phyloP scores from a whole-genome alignment of 2,329 filamentous ascomycete genomes.

The Elsinoe fawcettii region DNA sequence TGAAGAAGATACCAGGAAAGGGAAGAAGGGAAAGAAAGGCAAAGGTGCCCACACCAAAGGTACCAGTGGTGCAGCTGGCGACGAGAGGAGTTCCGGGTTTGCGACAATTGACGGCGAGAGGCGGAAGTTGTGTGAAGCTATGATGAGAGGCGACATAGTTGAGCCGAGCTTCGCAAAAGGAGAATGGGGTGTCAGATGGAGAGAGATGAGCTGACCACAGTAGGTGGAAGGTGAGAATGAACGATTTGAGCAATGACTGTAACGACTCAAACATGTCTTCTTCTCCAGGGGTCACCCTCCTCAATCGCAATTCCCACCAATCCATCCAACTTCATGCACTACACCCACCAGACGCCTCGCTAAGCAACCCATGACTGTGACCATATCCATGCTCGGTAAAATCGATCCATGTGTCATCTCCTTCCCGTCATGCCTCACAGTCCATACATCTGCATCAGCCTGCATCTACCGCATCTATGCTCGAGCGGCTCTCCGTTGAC shows the following conservation, averaged over 20 bases:
- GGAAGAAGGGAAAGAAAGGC: conserved; percentile 21
- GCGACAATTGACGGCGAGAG: conserved; percentile 16
- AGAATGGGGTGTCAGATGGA: conserved; percentile 52
- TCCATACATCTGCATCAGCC: conserved; percentile 13
- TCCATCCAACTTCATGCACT: too few relatives aligned
- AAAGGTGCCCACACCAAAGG: conserved; percentile 17
- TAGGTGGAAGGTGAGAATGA: neutral
- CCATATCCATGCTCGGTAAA: too few relatives aligned
- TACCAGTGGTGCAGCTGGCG: neutral
- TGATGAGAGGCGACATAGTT: conserved; percentile 52
- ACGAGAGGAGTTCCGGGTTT: neutral
- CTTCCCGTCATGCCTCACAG: neutral
- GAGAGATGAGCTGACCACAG: conserved; percentile 31
- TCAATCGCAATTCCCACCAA: neutral
- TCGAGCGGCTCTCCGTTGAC: conserved; percentile 15
- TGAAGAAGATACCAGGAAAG: conserved; percentile 16
- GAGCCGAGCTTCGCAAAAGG: conserved; percentile 56
- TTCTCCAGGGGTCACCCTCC: too few relatives aligned
- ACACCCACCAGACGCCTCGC: neutral
- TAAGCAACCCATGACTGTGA: neutral
- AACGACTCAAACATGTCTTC: too few relatives aligned
- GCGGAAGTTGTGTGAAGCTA: conserved; percentile 47
- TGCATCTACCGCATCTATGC: conserved; percentile 9
- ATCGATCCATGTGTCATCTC: neutral
- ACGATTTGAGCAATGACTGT: neutral